Conservation (phyloP, 2,329 filamentous ascomycete genomes). For the Fusarium sp. region DNA sequence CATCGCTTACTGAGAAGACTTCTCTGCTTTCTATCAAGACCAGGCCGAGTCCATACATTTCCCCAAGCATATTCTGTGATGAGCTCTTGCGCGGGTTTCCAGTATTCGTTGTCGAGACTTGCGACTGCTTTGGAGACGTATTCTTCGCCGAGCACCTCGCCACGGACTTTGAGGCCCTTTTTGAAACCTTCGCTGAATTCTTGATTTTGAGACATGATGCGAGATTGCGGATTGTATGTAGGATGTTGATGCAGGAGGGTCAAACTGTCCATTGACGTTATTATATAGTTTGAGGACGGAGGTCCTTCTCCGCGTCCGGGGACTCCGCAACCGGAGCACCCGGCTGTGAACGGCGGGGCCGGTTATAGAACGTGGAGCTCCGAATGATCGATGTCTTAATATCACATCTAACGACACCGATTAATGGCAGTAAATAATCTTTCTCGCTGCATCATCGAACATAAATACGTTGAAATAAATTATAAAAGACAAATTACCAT, state of each 20-base stretch:
- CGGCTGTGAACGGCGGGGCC: background rate
- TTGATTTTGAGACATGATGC: constrained; percentile 4
- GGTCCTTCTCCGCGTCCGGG: background rate
- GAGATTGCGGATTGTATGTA: too few relatives aligned
- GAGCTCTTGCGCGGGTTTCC: constrained; percentile 29
- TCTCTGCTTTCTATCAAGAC: constrained; percentile 32
- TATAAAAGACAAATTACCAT: background rate
- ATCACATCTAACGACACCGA: too few relatives aligned
- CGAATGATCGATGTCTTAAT: background rate
- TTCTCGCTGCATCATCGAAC: background rate
- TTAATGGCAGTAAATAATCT: background rate
- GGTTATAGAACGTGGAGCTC: background rate
- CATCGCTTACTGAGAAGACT: constrained; percentile 27
- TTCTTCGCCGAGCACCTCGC: constrained; percentile 31
- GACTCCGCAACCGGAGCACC: constrained; percentile 5
- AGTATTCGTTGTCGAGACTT: constrained; percentile 28
- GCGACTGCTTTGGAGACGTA: constrained; percentile 32
- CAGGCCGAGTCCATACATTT: constrained; percentile 23
- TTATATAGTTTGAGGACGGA: background rate
- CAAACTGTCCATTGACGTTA: fast-evolving
- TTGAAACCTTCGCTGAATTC: constrained; percentile 16
- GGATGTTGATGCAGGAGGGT: too few relatives aligned
- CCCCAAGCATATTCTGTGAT: constrained; percentile 34
- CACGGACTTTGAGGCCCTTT: constrained; percentile 12
- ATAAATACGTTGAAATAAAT: background rate